phyloP scores from a whole-genome alignment of 2,329 filamentous ascomycete genomes.

The Fusarium zealandicum region DNA sequence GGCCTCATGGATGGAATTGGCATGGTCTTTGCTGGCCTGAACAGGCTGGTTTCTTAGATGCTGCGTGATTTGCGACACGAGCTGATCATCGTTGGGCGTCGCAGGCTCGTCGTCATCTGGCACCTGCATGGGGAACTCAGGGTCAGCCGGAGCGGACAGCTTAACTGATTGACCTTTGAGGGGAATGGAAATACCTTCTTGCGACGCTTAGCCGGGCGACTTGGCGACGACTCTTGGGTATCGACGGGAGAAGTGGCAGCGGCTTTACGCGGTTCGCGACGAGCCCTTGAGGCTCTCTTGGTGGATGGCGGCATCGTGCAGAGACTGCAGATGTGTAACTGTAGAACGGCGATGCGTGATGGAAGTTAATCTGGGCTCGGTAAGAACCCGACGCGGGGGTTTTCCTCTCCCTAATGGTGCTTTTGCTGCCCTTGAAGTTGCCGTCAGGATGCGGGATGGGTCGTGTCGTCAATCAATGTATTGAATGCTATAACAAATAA shows the following conservation, averaged over 20 bases:
- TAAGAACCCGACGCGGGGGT: background rate
- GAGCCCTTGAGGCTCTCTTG: slow-evolving; percentile 48
- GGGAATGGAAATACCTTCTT: slow-evolving; percentile 58
- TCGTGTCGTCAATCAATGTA: slow-evolving; percentile 38
- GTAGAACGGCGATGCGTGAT: background rate
- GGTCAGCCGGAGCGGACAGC: slow-evolving; percentile 23
- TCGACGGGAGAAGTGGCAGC: slow-evolving; percentile 47
- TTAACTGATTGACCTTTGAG: slow-evolving; percentile 1
- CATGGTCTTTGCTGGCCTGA: slow-evolving; percentile 67
- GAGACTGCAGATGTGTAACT: slow-evolving; percentile 12
- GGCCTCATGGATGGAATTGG: slow-evolving; percentile 69
- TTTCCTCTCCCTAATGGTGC: background rate
- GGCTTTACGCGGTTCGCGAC: slow-evolving; percentile 51
- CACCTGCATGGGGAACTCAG: slow-evolving; percentile 40
- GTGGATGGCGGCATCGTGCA: slow-evolving; percentile 49
- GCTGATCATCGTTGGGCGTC: slow-evolving; percentile 60
- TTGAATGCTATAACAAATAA: slow-evolving; percentile 34
- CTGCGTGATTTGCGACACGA: slow-evolving; percentile 64
- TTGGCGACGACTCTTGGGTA: slow-evolving; percentile 63
- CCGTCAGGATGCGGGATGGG: slow-evolving; percentile 21
- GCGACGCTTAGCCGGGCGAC: slow-evolving; percentile 68
- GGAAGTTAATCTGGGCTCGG: background rate
- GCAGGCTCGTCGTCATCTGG: slow-evolving; percentile 49
- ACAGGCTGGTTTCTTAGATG: slow-evolving; percentile 58
- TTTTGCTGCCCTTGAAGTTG: slow-evolving; percentile 22